Evolutionary conservation across 2,329 filamentous ascomycete species (phyloP), one percentile per base, ranked within the genome.

Genomic region (Cercospora zeina): DNA sequence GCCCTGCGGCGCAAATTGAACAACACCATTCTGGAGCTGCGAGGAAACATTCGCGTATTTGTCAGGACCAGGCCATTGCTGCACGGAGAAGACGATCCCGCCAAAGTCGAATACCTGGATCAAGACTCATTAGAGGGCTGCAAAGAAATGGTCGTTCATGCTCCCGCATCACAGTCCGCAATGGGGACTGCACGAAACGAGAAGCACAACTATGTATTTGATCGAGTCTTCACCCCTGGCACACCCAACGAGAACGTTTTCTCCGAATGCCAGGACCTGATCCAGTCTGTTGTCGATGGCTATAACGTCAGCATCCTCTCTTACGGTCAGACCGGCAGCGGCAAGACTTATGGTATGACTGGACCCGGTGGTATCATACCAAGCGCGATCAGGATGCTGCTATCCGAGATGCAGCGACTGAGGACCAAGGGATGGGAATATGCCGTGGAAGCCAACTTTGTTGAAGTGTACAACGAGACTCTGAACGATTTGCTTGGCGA

Each of bases 271-370:
- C 96, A 91, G 61, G 95, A 99, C 74, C 85, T 99, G 34, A 93
- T 99, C 1, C 95, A 99, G 77, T 96, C 91, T 69, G 95, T 96
- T 0, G 82, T 99, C 39, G 95, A 99, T 72, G 95, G 95, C 1
- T 99, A 96, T 80, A 99, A 97, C 69, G 95, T 99, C 56, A 97
- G 93, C 77, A 97, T 99, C 66, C 96, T 99, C 78, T 97, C 93
- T 74, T 99, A 99, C 73, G 95, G 95, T 47, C 95, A 99, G 76
- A 99, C 95, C 0, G 95, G 95, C 3, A 95, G 93, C 16, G 95
- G 95, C 63, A 99, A 99, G 81, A 99, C 95, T 0, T 90, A 89
- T 73, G 97, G 95, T 3, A 99, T 99, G 95, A 96, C 90, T 9
- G 89, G 88, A 0, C 77, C 81, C 1, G 91, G 97, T 70, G 95